A percentile compares a stretch with the other conserved stretches of the same genome.
phyloP scores from a whole-genome alignment of 148 eudicot genomes.

The Nepenthes mirabilis region DNA sequence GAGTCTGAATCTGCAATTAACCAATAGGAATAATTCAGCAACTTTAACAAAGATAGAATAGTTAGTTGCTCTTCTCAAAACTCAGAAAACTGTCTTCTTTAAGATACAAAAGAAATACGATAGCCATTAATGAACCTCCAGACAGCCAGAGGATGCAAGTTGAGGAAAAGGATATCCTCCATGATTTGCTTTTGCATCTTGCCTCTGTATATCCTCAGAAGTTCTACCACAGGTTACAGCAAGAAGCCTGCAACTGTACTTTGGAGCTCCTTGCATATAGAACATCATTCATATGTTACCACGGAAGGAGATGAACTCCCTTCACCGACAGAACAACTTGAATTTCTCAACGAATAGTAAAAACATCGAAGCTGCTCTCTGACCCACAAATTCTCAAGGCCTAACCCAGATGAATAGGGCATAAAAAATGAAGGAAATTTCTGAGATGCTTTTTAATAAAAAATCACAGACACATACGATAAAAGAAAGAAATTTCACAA shows the following conservation, averaged over 20 bases:
- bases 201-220: conserved; percentile 17
- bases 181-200: conserved; percentile 15
- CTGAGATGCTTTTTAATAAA: not conserved
- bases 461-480: conserved; percentile 18
- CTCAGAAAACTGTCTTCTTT: not conserved
- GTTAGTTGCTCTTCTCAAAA: not conserved
- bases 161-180: conserved; percentile 48
- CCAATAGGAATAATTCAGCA: not conserved
- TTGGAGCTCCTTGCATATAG: conserved; percentile 56
- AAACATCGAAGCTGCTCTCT: not conserved
- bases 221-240: conserved; percentile 42
- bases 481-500: conserved; percentile 5
- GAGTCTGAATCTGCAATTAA: conserved; percentile 48
- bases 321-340: conserved; percentile 2
- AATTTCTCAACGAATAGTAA: conserved; percentile 4
- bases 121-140: conserved; percentile 34
- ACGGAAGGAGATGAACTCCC: conserved; percentile 7
- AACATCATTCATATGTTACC: conserved; percentile 25
- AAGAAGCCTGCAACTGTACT: conserved; percentile 57
- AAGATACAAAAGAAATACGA: not conserved
- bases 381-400: conserved; percentile 5
- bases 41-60: not conserved
- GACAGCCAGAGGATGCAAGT: conserved; percentile 53
- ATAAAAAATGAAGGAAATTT: not conserved
- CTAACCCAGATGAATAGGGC: not conserved